A percentile compares a stretch with the other conserved stretches of the same genome.
Evolutionary conservation across 305 asterid species (phyloP).

Genomic region (Fraxinus angustifolia): DNA sequence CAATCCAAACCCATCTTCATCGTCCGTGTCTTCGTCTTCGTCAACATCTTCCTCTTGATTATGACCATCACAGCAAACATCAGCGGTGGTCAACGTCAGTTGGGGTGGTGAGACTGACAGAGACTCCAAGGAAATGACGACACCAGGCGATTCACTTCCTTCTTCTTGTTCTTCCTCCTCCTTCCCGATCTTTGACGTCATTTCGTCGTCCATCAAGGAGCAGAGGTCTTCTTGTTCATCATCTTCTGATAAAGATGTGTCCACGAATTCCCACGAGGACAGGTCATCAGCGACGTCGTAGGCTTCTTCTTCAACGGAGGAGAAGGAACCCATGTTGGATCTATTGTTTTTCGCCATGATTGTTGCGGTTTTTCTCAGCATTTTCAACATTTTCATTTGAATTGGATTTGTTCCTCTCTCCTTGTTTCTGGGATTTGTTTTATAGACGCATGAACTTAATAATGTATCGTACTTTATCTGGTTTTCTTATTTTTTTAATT

Average conservation of each 20-base stretch:
- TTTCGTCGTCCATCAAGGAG: conserved; percentile 39
- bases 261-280: conserved; percentile 74
- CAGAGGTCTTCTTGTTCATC: conserved; percentile 43
- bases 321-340: conserved; percentile 23
- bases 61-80: neutral
- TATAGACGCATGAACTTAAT: neutral
- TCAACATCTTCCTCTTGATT: neutral
- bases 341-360: conserved; percentile 27
- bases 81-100: conserved; percentile 9
- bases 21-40: conserved; percentile 13
- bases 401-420: neutral
- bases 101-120: conserved; percentile 33
- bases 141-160: conserved; percentile 20
- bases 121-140: conserved; percentile 24
- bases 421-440: neutral
- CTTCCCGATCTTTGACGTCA: neutral
- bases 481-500: neutral
- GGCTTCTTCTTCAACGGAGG: conserved; percentile 20
- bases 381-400: conserved; percentile 44
- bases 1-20: conserved; percentile 34
- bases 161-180: neutral
- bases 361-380: conserved; percentile 39
- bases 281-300: conserved; percentile 36
- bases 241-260: conserved; percentile 53
- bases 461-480: neutral